These are phyloP conservation scores for Saccharomycopsis schoenii DNA, from an alignment of 805 yeast genomes.

Conservation along the genomic window DNA sequence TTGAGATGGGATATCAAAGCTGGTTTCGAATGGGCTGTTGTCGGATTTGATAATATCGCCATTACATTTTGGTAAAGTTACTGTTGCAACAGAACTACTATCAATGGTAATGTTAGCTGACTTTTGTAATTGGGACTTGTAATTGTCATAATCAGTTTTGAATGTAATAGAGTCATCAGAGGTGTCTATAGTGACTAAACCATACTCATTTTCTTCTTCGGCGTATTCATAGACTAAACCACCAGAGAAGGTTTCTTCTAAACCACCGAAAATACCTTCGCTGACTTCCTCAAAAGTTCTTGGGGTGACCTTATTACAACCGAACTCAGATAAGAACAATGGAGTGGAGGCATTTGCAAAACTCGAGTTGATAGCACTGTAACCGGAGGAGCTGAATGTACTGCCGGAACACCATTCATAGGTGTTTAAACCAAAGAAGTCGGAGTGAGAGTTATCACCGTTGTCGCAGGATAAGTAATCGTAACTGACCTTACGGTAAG, in stretches of 20 bases:
- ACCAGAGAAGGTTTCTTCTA: slow-evolving; percentile 65
- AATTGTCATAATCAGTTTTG: slow-evolving; percentile 41
- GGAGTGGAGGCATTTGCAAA: slow-evolving; percentile 55
- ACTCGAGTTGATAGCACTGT: slow-evolving; percentile 46
- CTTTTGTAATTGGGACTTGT: slow-evolving; percentile 33
- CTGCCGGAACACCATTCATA: slow-evolving; percentile 91
- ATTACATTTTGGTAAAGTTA: slow-evolving; percentile 32
- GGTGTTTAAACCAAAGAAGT: slow-evolving; percentile 89
- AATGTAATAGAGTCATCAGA: slow-evolving; percentile 32
- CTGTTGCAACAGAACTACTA: slow-evolving; percentile 27
- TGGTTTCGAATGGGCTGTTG: slow-evolving; percentile 34
- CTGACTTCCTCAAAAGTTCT: slow-evolving; percentile 79
- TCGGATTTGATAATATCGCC: slow-evolving; percentile 27
- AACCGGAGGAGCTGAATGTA: slow-evolving; percentile 58
- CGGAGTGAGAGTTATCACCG: slow-evolving; percentile 58
- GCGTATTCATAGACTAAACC: slow-evolving; percentile 91
- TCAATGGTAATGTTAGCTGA: slow-evolving; percentile 29
- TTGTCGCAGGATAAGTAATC: slow-evolving; percentile 66
- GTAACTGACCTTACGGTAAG: slow-evolving; percentile 63
- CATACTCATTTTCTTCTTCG: slow-evolving; percentile 68
- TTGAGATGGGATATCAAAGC: slow-evolving; percentile 39
- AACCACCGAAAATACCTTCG: slow-evolving; percentile 56
- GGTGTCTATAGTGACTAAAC: slow-evolving; percentile 49
- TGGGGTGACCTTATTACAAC: slow-evolving; percentile 71
- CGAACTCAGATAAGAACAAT: slow-evolving; percentile 64